Evolutionary conservation across 1,139 yeast species (phyloP), one percentile per base, ranked within the genome.

Genomic region (Oligophagozyma castellii): DNA sequence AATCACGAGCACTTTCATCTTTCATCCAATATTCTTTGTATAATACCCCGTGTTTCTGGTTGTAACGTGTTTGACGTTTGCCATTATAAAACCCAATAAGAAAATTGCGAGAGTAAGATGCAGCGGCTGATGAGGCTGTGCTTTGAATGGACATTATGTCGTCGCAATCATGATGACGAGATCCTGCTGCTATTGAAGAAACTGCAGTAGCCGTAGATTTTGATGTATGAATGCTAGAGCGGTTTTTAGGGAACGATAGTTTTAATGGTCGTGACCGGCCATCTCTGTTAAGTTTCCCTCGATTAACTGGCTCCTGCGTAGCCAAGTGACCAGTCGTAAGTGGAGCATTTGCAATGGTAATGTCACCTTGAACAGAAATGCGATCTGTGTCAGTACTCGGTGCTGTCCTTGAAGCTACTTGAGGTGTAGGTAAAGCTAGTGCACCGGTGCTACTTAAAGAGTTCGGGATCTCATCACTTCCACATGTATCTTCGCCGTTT

Each of bases 1-100:
- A 81, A 37, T 80, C 89, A 5, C 74, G 67, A 0, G 84, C 89
- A 46, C 78, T 77, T 28, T 81, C 80, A 53, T 81, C 93, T 48
- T 80, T 78, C 93, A 81, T 81, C 94, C 94, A 81, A 48, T 78
- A 81, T 44, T 78, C 80, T 29, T 66, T 67, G 1, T 79, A 74
- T 2, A 73, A 59, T 54, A 43, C 65, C 0, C 53, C 52, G 20
- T 43, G 40, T 14, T 46, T 44, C 4, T 40, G 32, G 26, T 58
- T 59, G 38, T 47, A 45, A 14, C 37, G 23, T 8, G 23, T 19
- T n/a, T 12, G 42, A 22, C 42, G 44, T 27, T 48, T 44, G 53
- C 53, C 48, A 48, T 57, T 35, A 51, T 66, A 31, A 58, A 67
- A 65, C 1, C 72, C 67, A 22, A 63, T 61, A 3, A 67, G 43